Percentiles rank a stretch among this genome's conserved stretches.
phyloP scores from a whole-genome alignment of 192 early-diverging fungal genomes.

The Coemansia pectinata region DNA sequence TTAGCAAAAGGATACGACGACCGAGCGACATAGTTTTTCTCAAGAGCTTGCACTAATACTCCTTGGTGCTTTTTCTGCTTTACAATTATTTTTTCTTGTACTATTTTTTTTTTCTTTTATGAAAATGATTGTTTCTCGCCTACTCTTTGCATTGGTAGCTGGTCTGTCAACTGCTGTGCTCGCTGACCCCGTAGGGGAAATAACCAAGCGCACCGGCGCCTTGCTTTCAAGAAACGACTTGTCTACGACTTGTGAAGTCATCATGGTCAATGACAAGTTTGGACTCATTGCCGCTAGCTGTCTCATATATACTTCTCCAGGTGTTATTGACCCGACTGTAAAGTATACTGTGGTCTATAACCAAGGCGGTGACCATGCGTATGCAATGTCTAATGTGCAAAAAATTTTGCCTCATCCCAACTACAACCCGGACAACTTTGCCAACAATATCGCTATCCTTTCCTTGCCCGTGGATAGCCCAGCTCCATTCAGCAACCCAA shows the following conservation, averaged over 20 bases:
- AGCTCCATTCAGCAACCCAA: not conserved
- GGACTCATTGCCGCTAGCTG: constrained; percentile 34
- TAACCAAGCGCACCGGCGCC: not conserved
- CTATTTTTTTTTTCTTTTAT: not conserved
- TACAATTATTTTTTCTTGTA: constrained; percentile 2
- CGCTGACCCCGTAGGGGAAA: constrained; percentile 1
- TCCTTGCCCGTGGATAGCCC: not conserved
- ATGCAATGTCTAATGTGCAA: not conserved
- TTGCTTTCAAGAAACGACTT: not conserved
- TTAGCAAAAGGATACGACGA: not conserved
- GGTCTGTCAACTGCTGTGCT: constrained; percentile 19
- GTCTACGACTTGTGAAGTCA: constrained; percentile 18
- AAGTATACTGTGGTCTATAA: not conserved
- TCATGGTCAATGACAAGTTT: constrained; percentile 9
- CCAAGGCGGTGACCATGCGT: not conserved
- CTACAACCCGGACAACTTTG: constrained; percentile 26
- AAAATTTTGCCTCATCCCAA: constrained; percentile 14
- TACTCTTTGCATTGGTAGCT: constrained; percentile 17
- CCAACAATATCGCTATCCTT: constrained; percentile 38
- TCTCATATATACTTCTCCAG: not conserved
- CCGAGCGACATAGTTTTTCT: not conserved
- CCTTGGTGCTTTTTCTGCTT: not conserved
- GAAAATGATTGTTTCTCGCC: constrained; percentile 4
- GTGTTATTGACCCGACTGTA: not conserved
- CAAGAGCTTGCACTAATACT: not conserved